A percentile compares a stretch with the other conserved stretches of the same genome.
Evolutionary conservation across 345 rosid genomes (phyloP).

Genomic region (Gossypium mustelinum): DNA sequence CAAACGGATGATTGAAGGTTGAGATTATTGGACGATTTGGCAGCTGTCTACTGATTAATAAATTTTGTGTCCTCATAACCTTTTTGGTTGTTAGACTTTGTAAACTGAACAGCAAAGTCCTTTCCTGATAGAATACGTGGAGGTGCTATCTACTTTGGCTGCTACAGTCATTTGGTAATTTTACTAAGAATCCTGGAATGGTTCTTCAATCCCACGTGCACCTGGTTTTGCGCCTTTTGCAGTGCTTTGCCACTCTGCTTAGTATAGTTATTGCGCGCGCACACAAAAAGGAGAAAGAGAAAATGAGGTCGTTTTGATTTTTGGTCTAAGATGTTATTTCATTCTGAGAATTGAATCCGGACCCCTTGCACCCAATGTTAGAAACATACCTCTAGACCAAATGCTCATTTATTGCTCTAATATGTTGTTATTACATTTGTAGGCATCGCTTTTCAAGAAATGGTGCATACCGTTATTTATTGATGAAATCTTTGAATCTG

Average conservation of each 20-base stretch:
- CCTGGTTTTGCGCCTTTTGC: no score
- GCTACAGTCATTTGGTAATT: neutral
- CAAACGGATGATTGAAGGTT: neutral
- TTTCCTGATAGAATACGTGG: neutral
- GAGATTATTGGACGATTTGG: neutral
- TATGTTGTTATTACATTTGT: neutral
- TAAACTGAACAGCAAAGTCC: neutral
- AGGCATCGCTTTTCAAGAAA: neutral
- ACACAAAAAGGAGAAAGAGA: no score
- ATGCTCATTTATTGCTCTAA: constrained; percentile 30
- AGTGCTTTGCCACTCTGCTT: no score
- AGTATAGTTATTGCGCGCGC: no score
- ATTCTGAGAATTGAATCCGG: constrained; percentile 67
- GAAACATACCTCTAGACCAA: constrained; percentile 85
- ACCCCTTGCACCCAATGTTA: constrained; percentile 87
- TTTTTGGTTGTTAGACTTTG: neutral
- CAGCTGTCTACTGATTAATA: neutral
- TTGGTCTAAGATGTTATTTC: constrained; percentile 25
- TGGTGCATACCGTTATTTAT: neutral
- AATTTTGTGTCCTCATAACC: neutral
- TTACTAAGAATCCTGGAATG: neutral
- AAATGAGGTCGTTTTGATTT: no score
- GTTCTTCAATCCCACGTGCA: no score
- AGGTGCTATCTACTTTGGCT: neutral
- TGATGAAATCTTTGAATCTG: neutral